phyloP scores from a whole-genome alignment of 495 filamentous ascomycete species.

The Bathelium albidoporum region DNA sequence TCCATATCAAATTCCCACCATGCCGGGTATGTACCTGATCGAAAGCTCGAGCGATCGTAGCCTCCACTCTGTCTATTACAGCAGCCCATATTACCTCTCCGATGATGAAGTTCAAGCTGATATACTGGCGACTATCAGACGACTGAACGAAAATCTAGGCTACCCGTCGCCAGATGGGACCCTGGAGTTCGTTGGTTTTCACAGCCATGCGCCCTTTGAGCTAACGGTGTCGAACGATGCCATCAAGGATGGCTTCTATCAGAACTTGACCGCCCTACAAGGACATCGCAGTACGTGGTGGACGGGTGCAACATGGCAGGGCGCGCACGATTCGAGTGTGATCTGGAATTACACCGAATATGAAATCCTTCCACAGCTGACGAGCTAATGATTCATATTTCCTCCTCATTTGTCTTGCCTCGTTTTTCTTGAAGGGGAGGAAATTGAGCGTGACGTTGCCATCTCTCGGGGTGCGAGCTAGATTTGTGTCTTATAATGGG shows the following conservation, averaged over 20 bases:
- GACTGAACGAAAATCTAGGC: conserved; percentile 2
- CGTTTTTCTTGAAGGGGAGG: no score
- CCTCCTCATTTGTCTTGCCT: no score
- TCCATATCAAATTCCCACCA: conserved; percentile 19
- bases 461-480: no score
- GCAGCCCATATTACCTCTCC: conserved; percentile 12
- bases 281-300: conserved; percentile 43
- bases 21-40: conserved; percentile 19
- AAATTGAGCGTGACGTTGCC: no score
- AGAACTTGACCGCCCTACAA: conserved; percentile 41
- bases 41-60: conserved; percentile 4
- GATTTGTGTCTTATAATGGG: no score
- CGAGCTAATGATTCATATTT: no score
- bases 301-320: conserved; percentile 37
- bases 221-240: conserved; percentile 25
- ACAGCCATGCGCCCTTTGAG: conserved; percentile 20
- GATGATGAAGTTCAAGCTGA: conserved; percentile 14
- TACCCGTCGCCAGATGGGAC: conserved; percentile 3
- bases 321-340: conserved; percentile 16
- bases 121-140: conserved; percentile 15
- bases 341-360: conserved; percentile 20
- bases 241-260: conserved; percentile 41
- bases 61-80: conserved; percentile 13
- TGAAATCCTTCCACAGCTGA: neutral
- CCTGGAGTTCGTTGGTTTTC: conserved; percentile 21